These are phyloP conservation scores for Mrakia blollopis DNA, from an alignment of 768 basidiomycete species.

Conservation along the genomic window DNA sequence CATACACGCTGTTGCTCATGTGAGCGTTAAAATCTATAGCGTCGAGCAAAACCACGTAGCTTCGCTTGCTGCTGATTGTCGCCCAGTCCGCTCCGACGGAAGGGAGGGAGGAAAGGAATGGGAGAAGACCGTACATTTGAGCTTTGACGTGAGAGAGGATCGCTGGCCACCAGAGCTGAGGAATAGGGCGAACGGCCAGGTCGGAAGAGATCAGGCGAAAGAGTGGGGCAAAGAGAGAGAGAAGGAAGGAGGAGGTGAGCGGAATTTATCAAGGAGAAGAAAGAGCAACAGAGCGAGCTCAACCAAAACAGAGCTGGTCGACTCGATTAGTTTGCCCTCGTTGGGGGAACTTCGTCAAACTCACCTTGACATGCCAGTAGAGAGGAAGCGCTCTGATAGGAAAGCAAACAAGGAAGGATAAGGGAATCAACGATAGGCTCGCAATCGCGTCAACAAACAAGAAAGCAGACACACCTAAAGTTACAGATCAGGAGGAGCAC, in stretches of 20 bases:
- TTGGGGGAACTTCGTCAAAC: not conserved
- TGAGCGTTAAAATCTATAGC: not conserved
- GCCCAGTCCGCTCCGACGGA: not conserved
- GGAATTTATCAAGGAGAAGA: too few relatives aligned
- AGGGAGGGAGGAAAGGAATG: not conserved
- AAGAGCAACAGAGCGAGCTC: not conserved
- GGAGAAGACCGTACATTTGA: not conserved
- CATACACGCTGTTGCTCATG: not conserved
- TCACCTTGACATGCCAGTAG: not conserved
- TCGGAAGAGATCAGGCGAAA: not conserved
- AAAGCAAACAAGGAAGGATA: not conserved
- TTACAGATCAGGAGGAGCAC: conserved; percentile 1
- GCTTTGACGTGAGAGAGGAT: not conserved
- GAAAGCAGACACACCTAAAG: conserved; percentile 1
- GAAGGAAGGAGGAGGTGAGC: not conserved
- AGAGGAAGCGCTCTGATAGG: not conserved
- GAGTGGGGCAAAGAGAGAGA: not conserved
- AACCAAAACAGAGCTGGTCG: not conserved
- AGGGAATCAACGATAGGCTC: not conserved
- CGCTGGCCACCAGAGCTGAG: conserved; percentile 7
- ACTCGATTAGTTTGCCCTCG: not conserved
- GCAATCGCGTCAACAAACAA: not conserved
- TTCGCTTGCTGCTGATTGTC: not conserved
- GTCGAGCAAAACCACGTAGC: not conserved
- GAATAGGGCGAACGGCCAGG: not conserved